Conservation (phyloP, 345 rosid species). For the Euphorbia pulcherrima region DNA sequence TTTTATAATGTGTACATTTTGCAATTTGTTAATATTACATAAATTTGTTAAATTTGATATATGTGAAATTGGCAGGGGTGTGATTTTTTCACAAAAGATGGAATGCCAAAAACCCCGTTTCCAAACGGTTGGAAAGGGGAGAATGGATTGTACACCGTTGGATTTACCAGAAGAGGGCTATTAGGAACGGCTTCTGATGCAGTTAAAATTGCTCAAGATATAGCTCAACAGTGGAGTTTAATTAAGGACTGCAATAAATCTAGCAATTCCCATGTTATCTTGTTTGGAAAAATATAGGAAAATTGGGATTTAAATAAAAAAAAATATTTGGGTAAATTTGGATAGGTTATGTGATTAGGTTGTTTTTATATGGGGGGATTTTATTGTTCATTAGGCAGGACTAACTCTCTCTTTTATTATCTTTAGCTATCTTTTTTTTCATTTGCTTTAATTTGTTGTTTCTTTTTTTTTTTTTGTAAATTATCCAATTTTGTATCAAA, state of each 20-base stretch:
- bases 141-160: conserved; percentile 74
- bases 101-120: conserved; percentile 73
- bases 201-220: conserved; percentile 56
- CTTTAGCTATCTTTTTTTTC: neutral
- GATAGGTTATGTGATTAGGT: neutral
- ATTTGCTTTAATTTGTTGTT: too few species aligned
- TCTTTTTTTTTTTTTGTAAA: conserved; percentile 32
- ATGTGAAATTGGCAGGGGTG: conserved; percentile 34
- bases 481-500: conserved; percentile 44
- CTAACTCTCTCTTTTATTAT: conserved; percentile 7
- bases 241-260: conserved; percentile 21
- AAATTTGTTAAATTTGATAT: too few species aligned
- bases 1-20: conserved; percentile 4
- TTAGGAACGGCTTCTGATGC: conserved; percentile 74
- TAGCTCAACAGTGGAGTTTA: conserved; percentile 52
- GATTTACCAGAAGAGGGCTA: conserved; percentile 81
- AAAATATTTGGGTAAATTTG: conserved; percentile 2
- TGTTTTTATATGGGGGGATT: conserved; percentile 7
- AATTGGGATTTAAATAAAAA: neutral
- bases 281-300: conserved; percentile 17
- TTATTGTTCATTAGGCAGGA: conserved; percentile 1
- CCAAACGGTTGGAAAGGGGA: conserved; percentile 84
- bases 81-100: conserved; percentile 68
- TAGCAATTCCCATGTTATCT: conserved; percentile 45
- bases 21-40: conserved; percentile 12